These are phyloP conservation scores for Teratosphaeria gauchensis DNA, from an alignment of 2,329 filamentous ascomycete genomes.

Conservation along the genomic window DNA sequence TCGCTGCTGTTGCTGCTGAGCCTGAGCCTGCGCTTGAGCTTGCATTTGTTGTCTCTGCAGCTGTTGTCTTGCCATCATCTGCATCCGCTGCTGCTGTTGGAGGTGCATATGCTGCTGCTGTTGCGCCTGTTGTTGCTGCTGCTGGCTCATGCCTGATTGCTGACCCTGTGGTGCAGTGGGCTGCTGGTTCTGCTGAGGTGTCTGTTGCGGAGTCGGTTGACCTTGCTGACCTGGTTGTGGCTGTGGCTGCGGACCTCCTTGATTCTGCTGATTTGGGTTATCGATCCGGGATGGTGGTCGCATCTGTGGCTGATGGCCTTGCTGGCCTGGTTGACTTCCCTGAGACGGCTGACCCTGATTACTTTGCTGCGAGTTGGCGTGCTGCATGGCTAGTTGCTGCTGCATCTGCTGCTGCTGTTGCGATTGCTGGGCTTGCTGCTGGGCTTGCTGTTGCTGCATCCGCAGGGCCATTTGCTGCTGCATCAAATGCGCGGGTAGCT, in stretches of 20 bases:
- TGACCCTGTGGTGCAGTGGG: slow-evolving; percentile 13
- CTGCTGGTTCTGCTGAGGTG: slow-evolving; percentile 7
- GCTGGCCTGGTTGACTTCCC: slow-evolving; percentile 29
- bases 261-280: slow-evolving; percentile 22
- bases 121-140: slow-evolving; percentile 26
- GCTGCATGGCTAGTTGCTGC: slow-evolving; percentile 36
- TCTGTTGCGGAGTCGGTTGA: slow-evolving; percentile 25
- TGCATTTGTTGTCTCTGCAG: slow-evolving; percentile 14
- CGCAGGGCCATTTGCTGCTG: slow-evolving; percentile 12
- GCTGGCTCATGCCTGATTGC: slow-evolving; percentile 22
- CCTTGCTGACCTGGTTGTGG: slow-evolving; percentile 24
- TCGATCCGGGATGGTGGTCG: slow-evolving; percentile 31
- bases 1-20: slow-evolving; percentile 14
- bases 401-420: slow-evolving; percentile 33
- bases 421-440: slow-evolving; percentile 21
- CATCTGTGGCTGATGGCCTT: slow-evolving; percentile 29
- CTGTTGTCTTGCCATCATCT: slow-evolving; percentile 18
- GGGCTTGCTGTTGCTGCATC: slow-evolving; percentile 29
- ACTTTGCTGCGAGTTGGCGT: slow-evolving; percentile 39
- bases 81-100: slow-evolving; percentile 21
- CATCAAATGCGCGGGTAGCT: slow-evolving; percentile 13
- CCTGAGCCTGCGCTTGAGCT: slow-evolving; percentile 25
- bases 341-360: slow-evolving; percentile 37
- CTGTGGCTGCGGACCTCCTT: slow-evolving; percentile 16
- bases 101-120: slow-evolving; percentile 20